phyloP scores from a whole-genome alignment of 345 rosid genomes.

The Eucalyptus melliodora region DNA sequence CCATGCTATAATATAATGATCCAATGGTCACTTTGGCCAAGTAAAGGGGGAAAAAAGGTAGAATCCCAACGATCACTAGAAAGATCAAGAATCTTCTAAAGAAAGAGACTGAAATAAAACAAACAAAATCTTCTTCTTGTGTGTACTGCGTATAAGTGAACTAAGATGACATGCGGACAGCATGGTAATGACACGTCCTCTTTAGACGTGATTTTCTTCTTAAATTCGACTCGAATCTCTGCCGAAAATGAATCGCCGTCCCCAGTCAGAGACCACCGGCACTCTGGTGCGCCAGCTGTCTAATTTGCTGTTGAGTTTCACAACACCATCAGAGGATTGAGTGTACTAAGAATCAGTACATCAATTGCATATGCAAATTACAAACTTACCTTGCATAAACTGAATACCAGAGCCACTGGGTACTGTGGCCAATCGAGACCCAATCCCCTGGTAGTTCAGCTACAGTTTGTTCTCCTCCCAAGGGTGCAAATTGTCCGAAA shows the following conservation, averaged over 20 bases:
- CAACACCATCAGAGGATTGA: neutral
- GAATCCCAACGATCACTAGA: neutral
- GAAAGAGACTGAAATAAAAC: neutral
- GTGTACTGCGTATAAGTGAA: neutral
- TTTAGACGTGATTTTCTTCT: neutral
- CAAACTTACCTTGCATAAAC: conserved; percentile 50
- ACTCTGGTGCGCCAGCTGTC: conserved; percentile 81
- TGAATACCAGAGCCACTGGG: conserved; percentile 89
- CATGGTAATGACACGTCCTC: neutral
- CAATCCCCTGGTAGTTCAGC: conserved; percentile 77
- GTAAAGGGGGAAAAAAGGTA: neutral
- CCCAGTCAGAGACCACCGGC: conserved; percentile 63
- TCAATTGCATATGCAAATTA: neutral
- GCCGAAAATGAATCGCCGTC: conserved; percentile 44
- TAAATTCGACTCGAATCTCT: conserved; percentile 69
- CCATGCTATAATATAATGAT: neutral
- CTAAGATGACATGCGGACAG: neutral
- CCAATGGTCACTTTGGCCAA: neutral
- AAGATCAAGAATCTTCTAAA: neutral
- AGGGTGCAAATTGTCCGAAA: conserved; percentile 70
- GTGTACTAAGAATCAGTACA: neutral
- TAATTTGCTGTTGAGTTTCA: conserved; percentile 28
- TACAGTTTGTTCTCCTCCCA: conserved; percentile 89
- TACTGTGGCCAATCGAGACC: conserved; percentile 64
- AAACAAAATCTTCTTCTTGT: neutral